Evolutionary conservation across 257 asterid species (phyloP).

Genomic region (Phtheirospermum japonicum): DNA sequence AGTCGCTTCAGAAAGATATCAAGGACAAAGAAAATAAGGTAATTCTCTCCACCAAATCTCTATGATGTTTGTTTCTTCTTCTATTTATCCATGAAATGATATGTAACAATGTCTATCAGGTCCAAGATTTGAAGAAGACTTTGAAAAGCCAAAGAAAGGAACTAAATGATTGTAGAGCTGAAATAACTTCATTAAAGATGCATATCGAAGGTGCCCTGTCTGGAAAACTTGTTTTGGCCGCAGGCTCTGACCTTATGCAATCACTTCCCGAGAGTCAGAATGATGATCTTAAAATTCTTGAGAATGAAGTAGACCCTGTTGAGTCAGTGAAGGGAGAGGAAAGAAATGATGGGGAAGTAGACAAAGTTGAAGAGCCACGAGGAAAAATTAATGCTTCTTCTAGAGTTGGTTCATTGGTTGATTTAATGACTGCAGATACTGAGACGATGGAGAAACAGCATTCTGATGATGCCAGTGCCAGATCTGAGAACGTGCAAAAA

Average conservation of each 20-base stretch:
- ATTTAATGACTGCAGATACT: slow-evolving; percentile 37
- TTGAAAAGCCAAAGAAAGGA: slow-evolving; percentile 67
- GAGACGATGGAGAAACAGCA: slow-evolving; percentile 36
- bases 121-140: slow-evolving; percentile 73
- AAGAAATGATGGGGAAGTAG: slow-evolving; percentile 35
- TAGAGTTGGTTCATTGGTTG: slow-evolving; percentile 40
- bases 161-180: slow-evolving; percentile 91
- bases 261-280: slow-evolving; percentile 42
- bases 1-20: slow-evolving; percentile 78
- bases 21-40: slow-evolving; percentile 83
- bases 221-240: slow-evolving; percentile 37
- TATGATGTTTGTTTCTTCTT: slow-evolving; percentile 15
- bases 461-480: slow-evolving; percentile 39
- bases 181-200: slow-evolving; percentile 91
- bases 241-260: slow-evolving; percentile 37
- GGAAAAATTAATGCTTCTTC: slow-evolving; percentile 35
- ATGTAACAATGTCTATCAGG: slow-evolving; percentile 42
- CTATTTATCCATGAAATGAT: slow-evolving; percentile 17
- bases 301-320: slow-evolving; percentile 43
- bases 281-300: slow-evolving; percentile 44
- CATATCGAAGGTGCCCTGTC: slow-evolving; percentile 71
- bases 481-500: slow-evolving; percentile 43
- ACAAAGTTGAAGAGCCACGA: slow-evolving; percentile 42
- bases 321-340: slow-evolving; percentile 39
- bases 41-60: slow-evolving; percentile 21